Percentiles rank a stretch among this genome's conserved stretches.
phyloP scores from a whole-genome alignment of 305 asterid species.

The Fraxinus platypoda region DNA sequence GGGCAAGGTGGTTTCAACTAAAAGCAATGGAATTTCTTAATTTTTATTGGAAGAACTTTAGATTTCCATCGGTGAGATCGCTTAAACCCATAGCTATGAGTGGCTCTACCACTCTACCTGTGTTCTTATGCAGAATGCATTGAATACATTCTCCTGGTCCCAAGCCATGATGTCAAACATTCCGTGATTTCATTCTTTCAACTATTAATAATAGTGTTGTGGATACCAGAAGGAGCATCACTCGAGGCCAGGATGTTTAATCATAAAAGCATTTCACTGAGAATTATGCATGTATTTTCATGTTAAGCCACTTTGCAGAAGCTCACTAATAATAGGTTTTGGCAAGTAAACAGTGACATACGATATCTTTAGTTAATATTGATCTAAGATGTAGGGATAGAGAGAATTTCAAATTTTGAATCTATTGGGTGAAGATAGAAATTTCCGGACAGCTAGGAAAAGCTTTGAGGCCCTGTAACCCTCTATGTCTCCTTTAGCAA shows the following conservation, averaged over 20 bases:
- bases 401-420: neutral
- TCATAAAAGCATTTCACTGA: neutral
- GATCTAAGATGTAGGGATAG: neutral
- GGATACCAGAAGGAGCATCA: neutral
- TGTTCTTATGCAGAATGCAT: neutral
- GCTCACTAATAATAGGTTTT: neutral
- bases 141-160: neutral
- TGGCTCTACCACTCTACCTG: neutral
- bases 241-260: neutral
- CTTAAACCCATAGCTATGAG: neutral
- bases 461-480: neutral
- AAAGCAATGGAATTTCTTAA: neutral
- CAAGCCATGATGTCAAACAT: neutral
- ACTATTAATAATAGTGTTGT: neutral
- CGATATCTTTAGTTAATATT: neutral
- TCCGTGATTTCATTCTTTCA: neutral
- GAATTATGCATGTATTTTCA: neutral
- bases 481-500: neutral
- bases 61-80: neutral
- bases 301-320: neutral
- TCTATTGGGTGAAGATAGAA: neutral
- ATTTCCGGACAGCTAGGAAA: neutral
- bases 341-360: neutral
- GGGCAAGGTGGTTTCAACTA: neutral
- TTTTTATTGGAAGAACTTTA: neutral